Conservation (phyloP, 305 asterid genomes). For the Plantago lanceolata region DNA sequence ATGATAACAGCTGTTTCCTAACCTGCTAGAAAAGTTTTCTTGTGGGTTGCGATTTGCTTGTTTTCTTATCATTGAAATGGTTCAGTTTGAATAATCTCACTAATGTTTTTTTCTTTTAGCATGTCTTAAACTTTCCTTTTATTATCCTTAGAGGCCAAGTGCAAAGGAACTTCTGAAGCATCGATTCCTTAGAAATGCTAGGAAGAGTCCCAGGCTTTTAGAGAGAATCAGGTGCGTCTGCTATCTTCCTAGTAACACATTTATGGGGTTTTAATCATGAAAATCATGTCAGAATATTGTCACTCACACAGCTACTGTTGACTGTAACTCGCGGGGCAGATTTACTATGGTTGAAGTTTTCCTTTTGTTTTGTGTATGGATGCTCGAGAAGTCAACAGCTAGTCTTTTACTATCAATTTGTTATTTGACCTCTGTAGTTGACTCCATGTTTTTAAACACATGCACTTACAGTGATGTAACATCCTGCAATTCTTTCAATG, state of each 20-base stretch:
- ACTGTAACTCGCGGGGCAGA: slow-evolving; percentile 3
- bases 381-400: slow-evolving; percentile 22
- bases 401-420: slow-evolving; percentile 7
- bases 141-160: slow-evolving; percentile 64
- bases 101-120: slow-evolving; percentile 12
- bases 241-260: slow-evolving; percentile 13
- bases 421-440: slow-evolving; percentile 14
- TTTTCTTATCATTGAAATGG: slow-evolving; percentile 15
- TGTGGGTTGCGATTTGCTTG: slow-evolving; percentile 12
- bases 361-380: neutral
- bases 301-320: slow-evolving; percentile 6
- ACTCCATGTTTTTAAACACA: slow-evolving; percentile 1
- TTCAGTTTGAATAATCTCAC: slow-evolving; percentile 11
- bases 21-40: slow-evolving; percentile 1
- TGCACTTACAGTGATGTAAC: slow-evolving; percentile 14
- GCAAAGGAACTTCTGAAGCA: slow-evolving; percentile 90
- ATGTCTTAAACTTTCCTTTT: slow-evolving; percentile 1
- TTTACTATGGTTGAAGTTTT: neutral
- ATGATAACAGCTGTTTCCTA: slow-evolving; percentile 5
- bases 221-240: slow-evolving; percentile 80
- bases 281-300: slow-evolving; percentile 10
- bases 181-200: slow-evolving; percentile 78
- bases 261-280: slow-evolving; percentile 7
- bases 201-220: slow-evolving; percentile 83
- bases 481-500: slow-evolving; percentile 23